A percentile compares a stretch with the other conserved stretches of the same genome.
Conservation (phyloP, 2,329 filamentous ascomycete species). For the Talaromyces sp. region DNA sequence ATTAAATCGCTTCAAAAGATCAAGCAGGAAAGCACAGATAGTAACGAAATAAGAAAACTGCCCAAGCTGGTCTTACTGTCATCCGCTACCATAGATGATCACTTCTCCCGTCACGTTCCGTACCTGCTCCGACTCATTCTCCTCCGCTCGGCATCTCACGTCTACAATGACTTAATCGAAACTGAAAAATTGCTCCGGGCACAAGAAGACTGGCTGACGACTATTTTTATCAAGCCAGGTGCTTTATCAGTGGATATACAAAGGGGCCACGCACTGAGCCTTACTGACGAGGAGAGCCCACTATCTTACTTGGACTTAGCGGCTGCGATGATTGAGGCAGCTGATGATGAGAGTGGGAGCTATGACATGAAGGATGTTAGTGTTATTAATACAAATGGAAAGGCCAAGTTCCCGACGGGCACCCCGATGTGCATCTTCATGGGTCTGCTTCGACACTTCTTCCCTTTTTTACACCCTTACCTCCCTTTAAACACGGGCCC, state of each 20-base stretch:
- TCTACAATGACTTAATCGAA: constrained; percentile 22
- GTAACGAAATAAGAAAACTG: constrained; percentile 14
- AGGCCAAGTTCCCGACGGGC: constrained; percentile 34
- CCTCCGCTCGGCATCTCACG: constrained; percentile 20
- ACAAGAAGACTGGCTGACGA: constrained; percentile 23
- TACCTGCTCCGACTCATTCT: constrained; percentile 20
- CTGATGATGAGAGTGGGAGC: constrained; percentile 31
- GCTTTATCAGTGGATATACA: constrained; percentile 23
- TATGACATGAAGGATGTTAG: constrained; percentile 25
- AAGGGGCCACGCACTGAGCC: constrained; percentile 42
- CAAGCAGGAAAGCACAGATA: neutral
- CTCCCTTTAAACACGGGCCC: constrained; percentile 21
- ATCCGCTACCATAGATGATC: constrained; percentile 37
- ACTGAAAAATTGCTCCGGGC: constrained; percentile 23
- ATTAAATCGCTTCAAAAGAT: constrained; percentile 37
- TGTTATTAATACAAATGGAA: constrained; percentile 26
- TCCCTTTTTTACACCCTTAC: constrained; percentile 36
- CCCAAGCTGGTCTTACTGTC: constrained; percentile 46
- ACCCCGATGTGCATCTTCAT: constrained; percentile 32
- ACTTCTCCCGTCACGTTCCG: constrained; percentile 23
- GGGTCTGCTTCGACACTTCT: constrained; percentile 32
- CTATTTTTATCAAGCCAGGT: constrained; percentile 26
- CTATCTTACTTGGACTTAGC: constrained; percentile 47
- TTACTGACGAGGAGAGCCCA: constrained; percentile 37
- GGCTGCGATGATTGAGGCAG: constrained; percentile 50